These are phyloP conservation scores for Citrullus colocynthis DNA, from an alignment of 306 rosid species.

Conservation along the genomic window DNA sequence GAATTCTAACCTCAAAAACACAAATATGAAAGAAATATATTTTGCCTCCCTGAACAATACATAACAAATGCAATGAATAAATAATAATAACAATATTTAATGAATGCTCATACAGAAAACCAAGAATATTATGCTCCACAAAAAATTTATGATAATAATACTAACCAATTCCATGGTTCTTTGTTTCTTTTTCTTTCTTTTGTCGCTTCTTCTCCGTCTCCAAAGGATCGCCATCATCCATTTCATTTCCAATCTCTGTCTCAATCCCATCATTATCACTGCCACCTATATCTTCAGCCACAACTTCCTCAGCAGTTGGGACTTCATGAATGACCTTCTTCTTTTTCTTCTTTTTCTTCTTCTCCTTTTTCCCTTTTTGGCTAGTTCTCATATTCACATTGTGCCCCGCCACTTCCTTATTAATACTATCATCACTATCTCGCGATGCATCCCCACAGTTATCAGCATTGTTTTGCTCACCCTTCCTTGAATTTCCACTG, in stretches of 20 bases:
- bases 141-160: slow-evolving; percentile 1
- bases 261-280: slow-evolving; percentile 7
- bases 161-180: slow-evolving; percentile 33
- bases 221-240: slow-evolving; percentile 3
- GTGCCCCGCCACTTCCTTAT: slow-evolving; percentile 14
- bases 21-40: not conserved
- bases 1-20: not conserved
- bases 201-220: not conserved
- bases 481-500: slow-evolving; percentile 19
- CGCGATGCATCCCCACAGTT: slow-evolving; percentile 10
- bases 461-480: slow-evolving; percentile 14
- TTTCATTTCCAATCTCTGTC: slow-evolving; percentile 10
- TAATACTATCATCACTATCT: slow-evolving; percentile 5
- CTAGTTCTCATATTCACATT: slow-evolving; percentile 17
- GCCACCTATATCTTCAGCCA: slow-evolving; percentile 4
- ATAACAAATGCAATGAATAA: not conserved
- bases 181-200: not conserved
- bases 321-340: slow-evolving; percentile 1
- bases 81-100: not conserved
- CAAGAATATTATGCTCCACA: not conserved
- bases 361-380: slow-evolving; percentile 27
- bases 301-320: not conserved
- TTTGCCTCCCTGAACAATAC: not conserved
- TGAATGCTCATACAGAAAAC: not conserved
- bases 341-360: slow-evolving; percentile 20